Evolutionary conservation across 768 basidiomycete genomes (phyloP).

Genomic region (Tricholoma sp.): DNA sequence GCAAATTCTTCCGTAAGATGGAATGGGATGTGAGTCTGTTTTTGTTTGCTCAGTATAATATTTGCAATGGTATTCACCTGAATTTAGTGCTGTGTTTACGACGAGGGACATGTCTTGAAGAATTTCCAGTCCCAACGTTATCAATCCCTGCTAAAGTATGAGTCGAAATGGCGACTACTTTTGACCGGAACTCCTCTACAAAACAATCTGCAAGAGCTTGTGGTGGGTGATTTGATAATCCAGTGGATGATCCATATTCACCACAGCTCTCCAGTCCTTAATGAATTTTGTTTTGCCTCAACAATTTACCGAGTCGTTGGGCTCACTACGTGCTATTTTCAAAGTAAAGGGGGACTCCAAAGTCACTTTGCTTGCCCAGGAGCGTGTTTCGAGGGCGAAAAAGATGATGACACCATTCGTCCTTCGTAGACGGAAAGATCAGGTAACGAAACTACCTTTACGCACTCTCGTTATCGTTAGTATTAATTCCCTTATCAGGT

Average conservation of each 20-base stretch:
- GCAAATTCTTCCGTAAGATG: slow-evolving; percentile 88
- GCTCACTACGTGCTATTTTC: slow-evolving; percentile 88
- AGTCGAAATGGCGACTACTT: slow-evolving; percentile 84
- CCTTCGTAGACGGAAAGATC: slow-evolving; percentile 92
- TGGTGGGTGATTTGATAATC: slow-evolving; percentile 44
- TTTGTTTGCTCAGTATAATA: background rate
- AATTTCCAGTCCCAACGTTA: slow-evolving; percentile 98
- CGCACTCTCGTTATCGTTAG: background rate
- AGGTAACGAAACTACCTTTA: slow-evolving; percentile 36
- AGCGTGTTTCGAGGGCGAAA: slow-evolving; percentile 92
- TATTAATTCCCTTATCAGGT: slow-evolving; percentile 44
- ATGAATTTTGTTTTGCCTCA: slow-evolving; percentile 97
- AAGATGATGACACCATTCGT: slow-evolving; percentile 99
- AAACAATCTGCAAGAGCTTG: slow-evolving; percentile 85
- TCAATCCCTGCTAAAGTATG: slow-evolving; percentile 78
- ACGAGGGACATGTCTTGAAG: slow-evolving; percentile 96
- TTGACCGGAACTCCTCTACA: slow-evolving; percentile 95
- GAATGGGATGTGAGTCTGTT: slow-evolving; percentile 79
- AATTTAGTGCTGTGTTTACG: slow-evolving; percentile 83
- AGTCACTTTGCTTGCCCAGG: slow-evolving; percentile 82
- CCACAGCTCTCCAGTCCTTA: slow-evolving; percentile 62
- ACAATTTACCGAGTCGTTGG: slow-evolving; percentile 74
- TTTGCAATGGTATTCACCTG: slow-evolving; percentile 2
- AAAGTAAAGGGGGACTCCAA: slow-evolving; percentile 94
- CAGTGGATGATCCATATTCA: slow-evolving; percentile 2